These are phyloP conservation scores for Cochlearia excelsa DNA, from an alignment of 345 rosid species.

Conservation along the genomic window DNA sequence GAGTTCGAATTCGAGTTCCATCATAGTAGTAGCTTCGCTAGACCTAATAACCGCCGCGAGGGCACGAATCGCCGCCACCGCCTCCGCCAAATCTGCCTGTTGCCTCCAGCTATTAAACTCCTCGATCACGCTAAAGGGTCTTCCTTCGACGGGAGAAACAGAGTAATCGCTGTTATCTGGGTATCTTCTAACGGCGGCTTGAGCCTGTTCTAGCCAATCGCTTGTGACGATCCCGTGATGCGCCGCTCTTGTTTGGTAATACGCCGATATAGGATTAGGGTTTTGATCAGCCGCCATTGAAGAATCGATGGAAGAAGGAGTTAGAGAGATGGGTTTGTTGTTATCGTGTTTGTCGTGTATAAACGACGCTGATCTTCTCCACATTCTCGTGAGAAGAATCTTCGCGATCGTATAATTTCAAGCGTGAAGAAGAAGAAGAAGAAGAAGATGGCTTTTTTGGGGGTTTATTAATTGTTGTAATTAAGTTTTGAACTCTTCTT, in stretches of 20 bases:
- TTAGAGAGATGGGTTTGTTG: constrained; percentile 25
- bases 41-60: constrained; percentile 79
- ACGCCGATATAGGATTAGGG: constrained; percentile 70
- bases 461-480: constrained; percentile 14
- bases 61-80: constrained; percentile 92
- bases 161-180: constrained; percentile 21
- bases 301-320: constrained; percentile 12
- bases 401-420: background rate
- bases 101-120: constrained; percentile 80
- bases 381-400: constrained; percentile 40
- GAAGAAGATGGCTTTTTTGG: background rate
- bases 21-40: constrained; percentile 90
- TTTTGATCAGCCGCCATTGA: constrained; percentile 62
- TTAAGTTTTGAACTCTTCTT: background rate
- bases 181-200: constrained; percentile 52
- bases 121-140: constrained; percentile 71
- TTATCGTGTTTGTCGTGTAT: constrained; percentile 51
- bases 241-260: constrained; percentile 85
- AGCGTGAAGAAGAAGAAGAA: background rate
- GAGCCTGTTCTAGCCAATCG: constrained; percentile 89
- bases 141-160: constrained; percentile 22
- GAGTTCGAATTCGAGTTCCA: constrained; percentile 95
- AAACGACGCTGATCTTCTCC: constrained; percentile 82
- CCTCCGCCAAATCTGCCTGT: constrained; percentile 93
- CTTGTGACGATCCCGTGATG: constrained; percentile 82